A percentile compares a stretch with the other conserved stretches of the same genome.
Conservation (phyloP, 306 rosid species). For the Astragalus membranaceus region DNA sequence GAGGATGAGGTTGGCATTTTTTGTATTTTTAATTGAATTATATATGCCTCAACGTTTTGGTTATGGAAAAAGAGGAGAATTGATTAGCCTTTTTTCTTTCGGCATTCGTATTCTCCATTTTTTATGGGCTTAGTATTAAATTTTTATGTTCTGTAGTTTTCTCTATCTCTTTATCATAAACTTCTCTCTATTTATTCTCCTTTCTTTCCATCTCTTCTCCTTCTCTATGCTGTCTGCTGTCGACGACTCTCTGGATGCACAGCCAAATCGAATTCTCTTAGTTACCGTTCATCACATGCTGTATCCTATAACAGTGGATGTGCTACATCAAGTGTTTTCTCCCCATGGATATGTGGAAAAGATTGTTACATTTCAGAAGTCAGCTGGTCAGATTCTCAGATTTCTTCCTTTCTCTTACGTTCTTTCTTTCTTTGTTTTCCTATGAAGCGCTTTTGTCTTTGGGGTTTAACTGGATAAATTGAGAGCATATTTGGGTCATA, state of each 20-base stretch:
- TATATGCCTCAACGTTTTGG: conserved; percentile 7
- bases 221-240: conserved; percentile 80
- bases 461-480: conserved; percentile 1
- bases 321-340: conserved; percentile 96
- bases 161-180: conserved; percentile 42
- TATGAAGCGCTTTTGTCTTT: conserved; percentile 14
- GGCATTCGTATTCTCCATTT: not conserved
- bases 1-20: conserved; percentile 87
- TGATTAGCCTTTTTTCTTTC: not conserved
- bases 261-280: conserved; percentile 99
- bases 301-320: conserved; percentile 99
- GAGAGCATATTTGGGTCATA: conserved; percentile 3
- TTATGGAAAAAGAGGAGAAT: not conserved
- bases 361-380: conserved; percentile 99
- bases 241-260: conserved; percentile 63
- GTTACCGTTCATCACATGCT: conserved; percentile 98
- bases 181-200: conserved; percentile 81
- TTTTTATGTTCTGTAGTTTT: conserved; percentile 15
- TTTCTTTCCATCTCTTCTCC: conserved; percentile 77
- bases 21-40: not conserved
- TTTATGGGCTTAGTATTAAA: conserved; percentile 20
- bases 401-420: conserved; percentile 48
- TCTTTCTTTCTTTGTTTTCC: conserved; percentile 38
- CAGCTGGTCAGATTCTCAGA: conserved; percentile 98
- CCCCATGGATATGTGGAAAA: conserved; percentile 99